Evolutionary conservation across 495 filamentous ascomycete genomes (phyloP).

Genomic region (Penicillium longicatenatum): DNA sequence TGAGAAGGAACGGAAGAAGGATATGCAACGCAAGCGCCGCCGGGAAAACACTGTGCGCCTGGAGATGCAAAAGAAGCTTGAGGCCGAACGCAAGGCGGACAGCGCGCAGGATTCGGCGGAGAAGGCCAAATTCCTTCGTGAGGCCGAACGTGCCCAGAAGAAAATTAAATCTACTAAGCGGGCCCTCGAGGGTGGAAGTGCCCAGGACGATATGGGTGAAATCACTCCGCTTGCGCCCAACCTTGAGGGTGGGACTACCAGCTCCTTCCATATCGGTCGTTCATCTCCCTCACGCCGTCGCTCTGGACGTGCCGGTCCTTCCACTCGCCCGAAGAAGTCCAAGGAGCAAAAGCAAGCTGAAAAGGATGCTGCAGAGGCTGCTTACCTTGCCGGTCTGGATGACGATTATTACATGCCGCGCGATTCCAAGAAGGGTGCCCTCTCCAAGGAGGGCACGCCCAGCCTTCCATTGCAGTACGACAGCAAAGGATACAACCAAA

Average conservation of each 20-base stretch:
- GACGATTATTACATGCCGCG: slow-evolving; percentile 70
- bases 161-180: slow-evolving; percentile 83
- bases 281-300: slow-evolving; percentile 67
- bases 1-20: slow-evolving; percentile 99
- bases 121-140: slow-evolving; percentile 70
- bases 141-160: slow-evolving; percentile 82
- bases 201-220: slow-evolving; percentile 76
- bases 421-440: slow-evolving; percentile 60
- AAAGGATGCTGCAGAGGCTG: slow-evolving; percentile 88
- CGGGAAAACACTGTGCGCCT: slow-evolving; percentile 90
- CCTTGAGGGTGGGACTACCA: slow-evolving; percentile 85
- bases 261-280: slow-evolving; percentile 73
- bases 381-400: slow-evolving; percentile 81
- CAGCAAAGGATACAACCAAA: slow-evolving; percentile 92
- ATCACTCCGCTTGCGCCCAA: slow-evolving; percentile 76
- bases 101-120: slow-evolving; percentile 77
- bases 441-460: slow-evolving; percentile 64
- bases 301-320: slow-evolving; percentile 59
- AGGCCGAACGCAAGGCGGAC: slow-evolving; percentile 74
- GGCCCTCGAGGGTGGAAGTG: slow-evolving; percentile 80
- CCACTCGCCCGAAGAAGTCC: slow-evolving; percentile 75
- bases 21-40: slow-evolving; percentile 97
- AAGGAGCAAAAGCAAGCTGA: slow-evolving; percentile 97
- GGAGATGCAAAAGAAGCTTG: slow-evolving; percentile 81
- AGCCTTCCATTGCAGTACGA: slow-evolving; percentile 60